phyloP scores from a whole-genome alignment of 345 rosid genomes.

The Clausena lansium region DNA sequence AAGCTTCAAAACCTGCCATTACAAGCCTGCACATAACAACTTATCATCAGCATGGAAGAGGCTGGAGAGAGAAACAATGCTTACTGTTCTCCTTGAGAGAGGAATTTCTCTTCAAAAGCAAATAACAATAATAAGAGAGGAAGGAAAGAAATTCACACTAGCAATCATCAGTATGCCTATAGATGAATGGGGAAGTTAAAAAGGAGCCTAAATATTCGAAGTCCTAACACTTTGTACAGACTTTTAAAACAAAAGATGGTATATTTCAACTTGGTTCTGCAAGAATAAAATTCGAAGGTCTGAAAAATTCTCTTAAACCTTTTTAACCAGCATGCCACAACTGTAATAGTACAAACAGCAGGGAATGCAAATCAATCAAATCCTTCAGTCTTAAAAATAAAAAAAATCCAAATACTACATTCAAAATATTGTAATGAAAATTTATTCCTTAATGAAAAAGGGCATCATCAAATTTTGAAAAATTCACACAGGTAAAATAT shows the following conservation, averaged over 20 bases:
- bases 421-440: not conserved
- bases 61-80: not conserved
- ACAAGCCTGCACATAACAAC: conserved; percentile 46
- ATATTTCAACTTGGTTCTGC: not conserved
- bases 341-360: not conserved
- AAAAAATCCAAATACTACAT: not conserved
- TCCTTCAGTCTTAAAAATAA: not conserved
- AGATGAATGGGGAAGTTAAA: not conserved
- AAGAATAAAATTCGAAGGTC: not conserved
- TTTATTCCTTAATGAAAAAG: not conserved
- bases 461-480: not conserved
- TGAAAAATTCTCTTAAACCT: not conserved
- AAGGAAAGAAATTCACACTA: not conserved
- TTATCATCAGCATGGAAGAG: conserved; percentile 5
- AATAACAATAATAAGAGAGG: not conserved
- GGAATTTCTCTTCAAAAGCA: not conserved
- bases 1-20: conserved; percentile 30
- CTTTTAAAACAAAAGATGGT: not conserved
- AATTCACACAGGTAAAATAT: not conserved
- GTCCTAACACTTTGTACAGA: not conserved
- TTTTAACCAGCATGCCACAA: not conserved
- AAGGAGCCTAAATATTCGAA: not conserved
- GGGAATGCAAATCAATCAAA: not conserved
- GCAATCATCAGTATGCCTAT: not conserved
- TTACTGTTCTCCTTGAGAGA: not conserved